Evolutionary conservation across 179 eudicot genomes (phyloP).

Genomic region (Spergularia azorica): DNA sequence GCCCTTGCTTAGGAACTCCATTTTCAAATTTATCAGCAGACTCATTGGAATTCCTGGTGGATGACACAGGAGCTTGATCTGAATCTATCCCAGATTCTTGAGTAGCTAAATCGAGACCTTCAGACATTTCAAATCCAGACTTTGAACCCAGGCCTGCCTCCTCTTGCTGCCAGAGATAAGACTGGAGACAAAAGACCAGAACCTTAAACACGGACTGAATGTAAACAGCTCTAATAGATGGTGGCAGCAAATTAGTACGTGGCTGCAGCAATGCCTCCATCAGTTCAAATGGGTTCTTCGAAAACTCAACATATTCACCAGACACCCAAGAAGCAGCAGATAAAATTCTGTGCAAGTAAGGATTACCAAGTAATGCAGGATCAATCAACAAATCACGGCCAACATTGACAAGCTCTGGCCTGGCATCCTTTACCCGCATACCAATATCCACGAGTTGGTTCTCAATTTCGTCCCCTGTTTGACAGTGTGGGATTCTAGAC

Average conservation of each 20-base stretch:
- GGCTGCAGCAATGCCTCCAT: slow-evolving; percentile 92
- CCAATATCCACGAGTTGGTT: slow-evolving; percentile 90
- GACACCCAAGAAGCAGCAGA: slow-evolving; percentile 89
- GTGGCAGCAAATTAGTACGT: slow-evolving; percentile 77
- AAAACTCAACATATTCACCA: slow-evolving; percentile 82
- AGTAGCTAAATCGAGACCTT: slow-evolving; percentile 17
- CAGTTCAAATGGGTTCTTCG: slow-evolving; percentile 72
- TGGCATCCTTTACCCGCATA: slow-evolving; percentile 91
- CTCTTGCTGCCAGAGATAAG: slow-evolving; percentile 51
- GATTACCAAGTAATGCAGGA: slow-evolving; percentile 94
- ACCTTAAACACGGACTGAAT: slow-evolving; percentile 78
- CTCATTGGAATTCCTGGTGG: slow-evolving; percentile 24
- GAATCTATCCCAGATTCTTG: slow-evolving; percentile 16
- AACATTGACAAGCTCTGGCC: slow-evolving; percentile 73
- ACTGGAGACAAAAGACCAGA: slow-evolving; percentile 61
- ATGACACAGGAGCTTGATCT: slow-evolving; percentile 28
- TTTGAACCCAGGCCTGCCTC: slow-evolving; percentile 19
- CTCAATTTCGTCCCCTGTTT: slow-evolving; percentile 82
- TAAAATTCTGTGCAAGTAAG: slow-evolving; percentile 66
- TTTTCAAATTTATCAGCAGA: slow-evolving; percentile 26
- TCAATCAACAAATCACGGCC: slow-evolving; percentile 79
- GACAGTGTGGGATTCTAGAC: slow-evolving; percentile 81
- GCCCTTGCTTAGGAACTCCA: slow-evolving; percentile 11
- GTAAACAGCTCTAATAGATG: slow-evolving; percentile 69
- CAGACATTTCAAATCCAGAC: neutral